These are phyloP conservation scores for Colletotrichum sp. DNA, from an alignment of 2,329 filamentous ascomycete species.

Conservation along the genomic window DNA sequence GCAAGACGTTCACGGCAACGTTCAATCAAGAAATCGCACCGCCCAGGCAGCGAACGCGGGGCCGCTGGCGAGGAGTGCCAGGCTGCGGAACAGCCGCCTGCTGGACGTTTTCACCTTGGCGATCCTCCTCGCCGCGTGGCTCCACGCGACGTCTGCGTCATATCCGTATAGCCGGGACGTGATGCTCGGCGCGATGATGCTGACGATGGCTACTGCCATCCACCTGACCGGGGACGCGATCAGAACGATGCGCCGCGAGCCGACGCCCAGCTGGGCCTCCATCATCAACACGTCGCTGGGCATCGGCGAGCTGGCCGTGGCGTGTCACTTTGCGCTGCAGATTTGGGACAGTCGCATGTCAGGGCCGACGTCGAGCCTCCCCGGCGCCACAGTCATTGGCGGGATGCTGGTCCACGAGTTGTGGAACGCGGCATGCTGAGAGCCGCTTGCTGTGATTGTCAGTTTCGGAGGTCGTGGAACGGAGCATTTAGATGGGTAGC, in stretches of 20 bases:
- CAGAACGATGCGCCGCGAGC: slow-evolving; percentile 6
- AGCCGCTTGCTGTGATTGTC: background rate
- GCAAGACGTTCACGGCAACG: background rate
- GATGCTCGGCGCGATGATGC: slow-evolving; percentile 22
- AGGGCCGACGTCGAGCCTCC: background rate
- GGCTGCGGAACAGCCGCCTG: slow-evolving; percentile 15
- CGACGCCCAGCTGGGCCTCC: slow-evolving; percentile 7
- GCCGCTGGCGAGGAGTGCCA: background rate
- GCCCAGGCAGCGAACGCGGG: background rate
- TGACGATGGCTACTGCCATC: slow-evolving; percentile 13
- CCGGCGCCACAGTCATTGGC: slow-evolving; percentile 16
- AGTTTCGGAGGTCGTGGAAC: background rate
- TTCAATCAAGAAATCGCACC: background rate
- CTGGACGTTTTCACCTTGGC: slow-evolving; percentile 21
- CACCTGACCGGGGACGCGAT: slow-evolving; percentile 20
- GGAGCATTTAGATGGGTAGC: background rate
- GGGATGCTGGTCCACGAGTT: slow-evolving; percentile 19
- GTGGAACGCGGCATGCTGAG: slow-evolving; percentile 17
- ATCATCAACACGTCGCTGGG: slow-evolving; percentile 14
- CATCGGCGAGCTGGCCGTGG: slow-evolving; percentile 15
- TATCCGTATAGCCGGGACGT: slow-evolving; percentile 20
- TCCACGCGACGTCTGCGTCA: slow-evolving; percentile 15
- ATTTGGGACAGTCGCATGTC: slow-evolving; percentile 7
- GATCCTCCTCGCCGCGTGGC: slow-evolving; percentile 13
- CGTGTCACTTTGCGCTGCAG: slow-evolving; percentile 18